These are phyloP conservation scores for Thelonectria olida DNA, from an alignment of 2,329 filamentous ascomycete species.

Conservation along the genomic window DNA sequence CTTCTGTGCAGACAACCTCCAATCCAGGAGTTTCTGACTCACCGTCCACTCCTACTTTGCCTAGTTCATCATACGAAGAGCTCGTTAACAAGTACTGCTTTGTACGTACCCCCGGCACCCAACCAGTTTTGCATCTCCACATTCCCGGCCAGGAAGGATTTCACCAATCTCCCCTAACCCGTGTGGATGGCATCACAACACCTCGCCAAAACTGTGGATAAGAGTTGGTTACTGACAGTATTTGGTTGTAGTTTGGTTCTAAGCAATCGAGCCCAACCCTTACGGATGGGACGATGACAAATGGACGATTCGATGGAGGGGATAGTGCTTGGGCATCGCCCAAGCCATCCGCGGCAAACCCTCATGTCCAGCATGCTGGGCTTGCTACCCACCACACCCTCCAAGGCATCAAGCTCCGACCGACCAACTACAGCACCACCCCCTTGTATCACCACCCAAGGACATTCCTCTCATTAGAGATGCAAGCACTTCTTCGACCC, in stretches of 20 bases:
- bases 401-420: constrained; percentile 26
- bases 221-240: constrained; percentile 51
- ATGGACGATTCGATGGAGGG: constrained; percentile 49
- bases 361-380: constrained; percentile 43
- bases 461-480: constrained; percentile 36
- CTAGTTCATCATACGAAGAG: constrained; percentile 93
- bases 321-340: constrained; percentile 18
- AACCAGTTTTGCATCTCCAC: constrained; percentile 38
- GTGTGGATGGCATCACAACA: constrained; percentile 32
- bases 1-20: constrained; percentile 15
- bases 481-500: constrained; percentile 39
- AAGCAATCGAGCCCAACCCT: constrained; percentile 63
- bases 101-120: constrained; percentile 76
- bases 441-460: constrained; percentile 34
- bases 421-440: constrained; percentile 30
- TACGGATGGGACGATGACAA: constrained; percentile 57
- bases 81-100: constrained; percentile 99
- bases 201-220: constrained; percentile 29
- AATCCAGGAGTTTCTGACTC: constrained; percentile 53
- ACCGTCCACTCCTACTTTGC: constrained; percentile 67
- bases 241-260: constrained; percentile 65
- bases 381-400: constrained; percentile 56
- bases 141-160: constrained; percentile 29
- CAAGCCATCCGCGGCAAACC: constrained; percentile 24
- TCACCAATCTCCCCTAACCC: constrained; percentile 19